Base-by-base conservation (phyloP, 1,284 basidiomycete species). In the Erythrobasidium hasegawianum region DNA sequence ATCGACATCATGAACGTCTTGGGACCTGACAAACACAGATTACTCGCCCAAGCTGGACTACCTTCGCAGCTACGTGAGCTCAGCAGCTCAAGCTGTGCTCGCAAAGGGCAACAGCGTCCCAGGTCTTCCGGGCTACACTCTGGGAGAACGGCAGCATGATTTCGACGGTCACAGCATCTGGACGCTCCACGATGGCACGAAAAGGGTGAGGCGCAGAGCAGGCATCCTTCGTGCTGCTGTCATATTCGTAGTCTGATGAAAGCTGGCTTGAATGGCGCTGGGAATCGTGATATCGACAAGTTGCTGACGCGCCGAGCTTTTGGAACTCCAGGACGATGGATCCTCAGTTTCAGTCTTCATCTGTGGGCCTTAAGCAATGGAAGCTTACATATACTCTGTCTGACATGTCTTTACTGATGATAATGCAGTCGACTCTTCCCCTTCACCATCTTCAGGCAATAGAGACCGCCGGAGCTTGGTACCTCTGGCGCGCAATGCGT, bases 311-410 rank as follows among this genome's bases (percentile, higher is more conserved):
- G 40, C 40, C 40, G 10, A n/a, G 40, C 40, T 41, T 10, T n/a
- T n/a, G n/a, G n/a, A n/a, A n/a, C n/a, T n/a, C n/a, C 75, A 96
- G 92, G 95, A 98, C 74, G 95, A 98, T 76, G 84, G 85, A 14
- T 84, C 83, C 22, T 82, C 80, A 4, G 85, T 95, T 3, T 95
- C 93, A 0, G 82, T 97, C 39, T 97, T 97, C 77, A 87, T 90
- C 75, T 97, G 66, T 68, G 47, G 4, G 65, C 24, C n/a, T 8
- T 26, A 14, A 45, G 14, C 43, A n/a, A n/a, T n/a, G n/a, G n/a
- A n/a, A n/a, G n/a, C n/a, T n/a, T n/a, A n/a, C n/a, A n/a, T n/a
- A n/a, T n/a, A n/a, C n/a, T n/a, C n/a, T n/a, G n/a, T n/a, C n/a
- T n/a, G n/a, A n/a, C n/a, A n/a, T n/a, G n/a, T n/a, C n/a, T n/a